A percentile compares a stretch with the other conserved stretches of the same genome.
Conservation (phyloP, 1,284 basidiomycete species). For the Irpex sp. region DNA sequence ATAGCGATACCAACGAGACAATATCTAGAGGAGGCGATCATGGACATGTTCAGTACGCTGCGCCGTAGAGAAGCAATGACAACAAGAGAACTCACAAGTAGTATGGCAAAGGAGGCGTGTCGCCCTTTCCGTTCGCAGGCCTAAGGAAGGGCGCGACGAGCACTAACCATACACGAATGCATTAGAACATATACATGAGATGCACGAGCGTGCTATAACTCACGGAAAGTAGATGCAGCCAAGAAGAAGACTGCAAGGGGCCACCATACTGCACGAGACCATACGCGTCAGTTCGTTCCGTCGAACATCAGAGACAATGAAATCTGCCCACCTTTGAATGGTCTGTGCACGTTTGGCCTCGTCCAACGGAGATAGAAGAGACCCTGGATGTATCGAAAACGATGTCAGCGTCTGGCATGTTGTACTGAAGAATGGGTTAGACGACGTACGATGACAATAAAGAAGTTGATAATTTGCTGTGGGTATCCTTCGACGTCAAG, state of each 20-base stretch:
- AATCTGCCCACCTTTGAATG: conserved; percentile 48
- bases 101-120: conserved; percentile 57
- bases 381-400: conserved; percentile 31
- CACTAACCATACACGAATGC: conserved; percentile 29
- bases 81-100: conserved; percentile 40
- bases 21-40: conserved; percentile 35
- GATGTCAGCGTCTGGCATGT: background rate
- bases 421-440: background rate
- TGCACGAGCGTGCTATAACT: conserved; percentile 6
- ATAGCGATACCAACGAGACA: conserved; percentile 53
- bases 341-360: conserved; percentile 41
- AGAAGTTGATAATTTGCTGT: conserved; percentile 50
- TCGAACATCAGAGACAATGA: background rate
- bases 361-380: conserved; percentile 55
- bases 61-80: background rate
- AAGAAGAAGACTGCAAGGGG: conserved; percentile 56
- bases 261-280: conserved; percentile 43
- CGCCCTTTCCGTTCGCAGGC: conserved; percentile 50
- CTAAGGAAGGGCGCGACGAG: conserved; percentile 53
- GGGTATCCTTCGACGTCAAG: conserved; percentile 61
- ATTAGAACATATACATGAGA: background rate
- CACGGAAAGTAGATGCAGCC: conserved; percentile 47
- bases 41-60: background rate
- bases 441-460: conserved; percentile 42
- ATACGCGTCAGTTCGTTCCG: background rate